These are phyloP conservation scores for Tirmania nivea DNA, from an alignment of 495 filamentous ascomycete species.

Conservation along the genomic window DNA sequence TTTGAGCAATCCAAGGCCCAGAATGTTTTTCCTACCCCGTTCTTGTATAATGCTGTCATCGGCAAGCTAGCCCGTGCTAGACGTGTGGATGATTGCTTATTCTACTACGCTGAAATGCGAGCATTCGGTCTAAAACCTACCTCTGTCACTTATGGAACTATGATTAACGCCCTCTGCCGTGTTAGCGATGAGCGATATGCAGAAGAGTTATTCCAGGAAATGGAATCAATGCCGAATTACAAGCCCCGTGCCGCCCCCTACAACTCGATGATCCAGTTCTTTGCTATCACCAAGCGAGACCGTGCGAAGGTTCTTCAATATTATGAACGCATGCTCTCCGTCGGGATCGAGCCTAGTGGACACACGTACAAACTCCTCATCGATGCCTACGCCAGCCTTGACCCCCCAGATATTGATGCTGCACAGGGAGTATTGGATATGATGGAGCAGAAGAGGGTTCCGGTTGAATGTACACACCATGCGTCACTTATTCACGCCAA, in stretches of 20 bases:
- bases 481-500: slow-evolving; percentile 89
- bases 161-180: slow-evolving; percentile 92
- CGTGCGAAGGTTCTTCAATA: slow-evolving; percentile 84
- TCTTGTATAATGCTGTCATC: slow-evolving; percentile 95
- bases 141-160: slow-evolving; percentile 91
- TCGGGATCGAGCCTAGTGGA: slow-evolving; percentile 70
- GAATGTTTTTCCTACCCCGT: slow-evolving; percentile 83
- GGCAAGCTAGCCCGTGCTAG: slow-evolving; percentile 95
- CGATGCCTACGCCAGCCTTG: slow-evolving; percentile 83
- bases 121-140: slow-evolving; percentile 79
- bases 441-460: slow-evolving; percentile 50
- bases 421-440: slow-evolving; percentile 65
- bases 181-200: slow-evolving; percentile 95
- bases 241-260: slow-evolving; percentile 91
- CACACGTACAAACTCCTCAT: slow-evolving; percentile 97
- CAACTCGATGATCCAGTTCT: slow-evolving; percentile 98
- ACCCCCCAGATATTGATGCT: slow-evolving; percentile 74
- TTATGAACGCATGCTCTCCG: slow-evolving; percentile 78
- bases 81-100: slow-evolving; percentile 90
- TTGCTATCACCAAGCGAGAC: slow-evolving; percentile 90
- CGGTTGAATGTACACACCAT: slow-evolving; percentile 82
- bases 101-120: slow-evolving; percentile 96
- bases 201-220: slow-evolving; percentile 95
- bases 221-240: slow-evolving; percentile 98
- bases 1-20: slow-evolving; percentile 87